These are phyloP conservation scores for Tricholoma saponaceum DNA, from an alignment of 768 basidiomycete species.

Conservation along the genomic window DNA sequence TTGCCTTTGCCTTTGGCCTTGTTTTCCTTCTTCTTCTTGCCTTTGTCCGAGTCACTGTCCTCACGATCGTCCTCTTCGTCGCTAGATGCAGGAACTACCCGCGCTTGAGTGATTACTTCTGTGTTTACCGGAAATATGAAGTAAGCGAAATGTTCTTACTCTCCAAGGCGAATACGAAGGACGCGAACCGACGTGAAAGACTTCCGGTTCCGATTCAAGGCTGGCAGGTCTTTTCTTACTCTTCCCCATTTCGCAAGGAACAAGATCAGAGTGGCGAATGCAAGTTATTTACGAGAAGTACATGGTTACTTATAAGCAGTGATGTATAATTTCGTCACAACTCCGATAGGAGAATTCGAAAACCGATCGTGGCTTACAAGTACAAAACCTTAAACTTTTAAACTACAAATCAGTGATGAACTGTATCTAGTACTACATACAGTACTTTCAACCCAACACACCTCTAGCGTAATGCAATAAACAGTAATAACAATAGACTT, in stretches of 20 bases:
- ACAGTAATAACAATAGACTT: background rate
- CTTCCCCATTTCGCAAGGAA: background rate
- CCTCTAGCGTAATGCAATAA: background rate
- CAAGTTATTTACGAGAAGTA: background rate
- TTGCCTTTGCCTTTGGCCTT: slow-evolving; percentile 22
- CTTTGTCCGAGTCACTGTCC: background rate
- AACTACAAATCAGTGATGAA: too few relatives aligned
- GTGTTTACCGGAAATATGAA: background rate
- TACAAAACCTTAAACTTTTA: too few relatives aligned
- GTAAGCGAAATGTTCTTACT: background rate
- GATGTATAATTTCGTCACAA: too few relatives aligned
- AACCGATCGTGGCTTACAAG: too few relatives aligned
- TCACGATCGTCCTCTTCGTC: slow-evolving; percentile 16
- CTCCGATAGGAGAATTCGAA: too few relatives aligned
- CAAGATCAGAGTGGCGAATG: background rate
- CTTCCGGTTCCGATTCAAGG: slow-evolving; percentile 22
- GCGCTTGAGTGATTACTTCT: slow-evolving; percentile 63
- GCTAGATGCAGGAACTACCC: slow-evolving; percentile 31
- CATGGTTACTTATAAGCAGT: too few relatives aligned
- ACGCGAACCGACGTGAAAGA: slow-evolving; percentile 47
- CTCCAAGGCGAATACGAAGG: background rate
- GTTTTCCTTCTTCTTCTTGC: slow-evolving; percentile 11
- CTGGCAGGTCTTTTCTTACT: background rate
- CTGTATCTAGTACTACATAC: too few relatives aligned
- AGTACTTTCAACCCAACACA: background rate